phyloP scores from a whole-genome alignment of 768 basidiomycete genomes.

The Xerocomellus intermedius region DNA sequence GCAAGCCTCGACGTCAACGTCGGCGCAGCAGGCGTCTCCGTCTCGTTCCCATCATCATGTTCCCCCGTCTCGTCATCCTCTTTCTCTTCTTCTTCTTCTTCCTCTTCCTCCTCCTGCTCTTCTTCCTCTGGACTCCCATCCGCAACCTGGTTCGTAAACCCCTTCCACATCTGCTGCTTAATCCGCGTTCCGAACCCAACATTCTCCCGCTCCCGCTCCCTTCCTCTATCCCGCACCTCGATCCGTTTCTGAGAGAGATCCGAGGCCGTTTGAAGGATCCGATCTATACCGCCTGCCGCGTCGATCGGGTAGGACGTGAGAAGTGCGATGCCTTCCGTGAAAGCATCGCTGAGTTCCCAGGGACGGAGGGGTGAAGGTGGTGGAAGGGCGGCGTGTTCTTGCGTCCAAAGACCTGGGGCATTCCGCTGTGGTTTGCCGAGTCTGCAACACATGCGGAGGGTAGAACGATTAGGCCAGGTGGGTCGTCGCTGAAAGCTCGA shows the following conservation, averaged over 20 bases:
- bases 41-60: conserved; percentile 44
- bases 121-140: conserved; percentile 31
- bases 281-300: conserved; percentile 66
- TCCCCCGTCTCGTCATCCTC: conserved; percentile 26
- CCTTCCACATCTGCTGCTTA: conserved; percentile 64
- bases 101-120: conserved; percentile 38
- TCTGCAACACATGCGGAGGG: conserved; percentile 33
- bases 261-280: conserved; percentile 62
- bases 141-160: conserved; percentile 54
- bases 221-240: conserved; percentile 33
- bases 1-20: conserved; percentile 55
- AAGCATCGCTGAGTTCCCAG: conserved; percentile 60
- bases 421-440: conserved; percentile 48
- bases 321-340: conserved; percentile 62
- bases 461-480: not conserved
- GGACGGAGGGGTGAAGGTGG: conserved; percentile 45
- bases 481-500: not conserved
- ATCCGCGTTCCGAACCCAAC: conserved; percentile 55
- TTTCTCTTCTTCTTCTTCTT: conserved; percentile 31
- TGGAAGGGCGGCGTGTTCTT: conserved; percentile 37
- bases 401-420: conserved; percentile 53
- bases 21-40: conserved; percentile 38
- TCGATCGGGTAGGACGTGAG: conserved; percentile 66
- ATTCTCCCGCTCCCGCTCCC: conserved; percentile 31
- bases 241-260: conserved; percentile 57